Conservation (phyloP, 345 rosid genomes). For the Lepidium aucheri region DNA sequence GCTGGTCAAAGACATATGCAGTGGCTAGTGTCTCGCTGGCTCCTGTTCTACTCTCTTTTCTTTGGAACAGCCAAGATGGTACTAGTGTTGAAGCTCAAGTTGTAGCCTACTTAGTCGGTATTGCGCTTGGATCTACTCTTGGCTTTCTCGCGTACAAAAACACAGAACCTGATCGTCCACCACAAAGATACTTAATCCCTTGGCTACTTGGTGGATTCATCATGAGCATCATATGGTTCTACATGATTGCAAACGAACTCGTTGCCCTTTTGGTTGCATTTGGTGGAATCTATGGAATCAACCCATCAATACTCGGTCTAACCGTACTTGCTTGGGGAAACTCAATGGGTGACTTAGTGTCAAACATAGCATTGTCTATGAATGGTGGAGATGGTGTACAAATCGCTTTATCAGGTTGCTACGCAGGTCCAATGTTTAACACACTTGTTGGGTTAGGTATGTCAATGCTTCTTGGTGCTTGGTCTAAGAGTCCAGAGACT, state of each 20-base stretch:
- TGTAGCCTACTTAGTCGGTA: slow-evolving; percentile 41
- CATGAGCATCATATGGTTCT: slow-evolving; percentile 96
- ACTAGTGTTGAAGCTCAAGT: slow-evolving; percentile 21
- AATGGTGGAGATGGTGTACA: slow-evolving; percentile 75
- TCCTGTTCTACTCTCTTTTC: slow-evolving; percentile 54
- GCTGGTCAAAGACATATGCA: slow-evolving; percentile 76
- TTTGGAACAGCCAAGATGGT: slow-evolving; percentile 58
- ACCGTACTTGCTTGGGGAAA: slow-evolving; percentile 97
- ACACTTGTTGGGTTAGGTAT: slow-evolving; percentile 81
- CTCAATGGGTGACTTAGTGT: slow-evolving; percentile 91
- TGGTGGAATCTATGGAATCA: slow-evolving; percentile 57
- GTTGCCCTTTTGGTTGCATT: slow-evolving; percentile 74
- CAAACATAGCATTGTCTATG: slow-evolving; percentile 69
- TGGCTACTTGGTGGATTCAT: slow-evolving; percentile 91
- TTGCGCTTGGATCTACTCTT: slow-evolving; percentile 40
- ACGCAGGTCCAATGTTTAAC: slow-evolving; percentile 98
- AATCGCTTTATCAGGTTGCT: slow-evolving; percentile 90
- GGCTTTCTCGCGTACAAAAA: slow-evolving; percentile 45
- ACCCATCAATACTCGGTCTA: slow-evolving; percentile 79
- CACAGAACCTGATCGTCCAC: slow-evolving; percentile 55
- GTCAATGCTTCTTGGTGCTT: slow-evolving; percentile 73
- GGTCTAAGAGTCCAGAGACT: slow-evolving; percentile 50
- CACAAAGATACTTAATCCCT: slow-evolving; percentile 52
- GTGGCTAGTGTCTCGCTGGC: slow-evolving; percentile 75
- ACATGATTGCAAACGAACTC: slow-evolving; percentile 93